Conservation (phyloP, 257 asterid species). For the Petrea volubilis region DNA sequence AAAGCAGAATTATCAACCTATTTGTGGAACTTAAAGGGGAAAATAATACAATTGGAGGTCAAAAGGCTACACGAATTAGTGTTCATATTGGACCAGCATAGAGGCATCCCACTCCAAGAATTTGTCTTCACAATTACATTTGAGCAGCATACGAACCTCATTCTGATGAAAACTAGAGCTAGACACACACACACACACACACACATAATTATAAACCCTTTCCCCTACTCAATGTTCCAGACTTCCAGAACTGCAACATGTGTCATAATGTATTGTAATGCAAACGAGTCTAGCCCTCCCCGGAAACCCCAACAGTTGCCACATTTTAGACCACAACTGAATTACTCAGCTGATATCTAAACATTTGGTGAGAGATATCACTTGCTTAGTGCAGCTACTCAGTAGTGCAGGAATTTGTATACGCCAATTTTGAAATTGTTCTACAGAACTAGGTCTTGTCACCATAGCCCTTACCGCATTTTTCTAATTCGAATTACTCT, state of each 20-base stretch:
- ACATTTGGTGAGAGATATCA: background rate
- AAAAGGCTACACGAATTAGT: background rate
- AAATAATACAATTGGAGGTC: background rate
- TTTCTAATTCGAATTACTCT: background rate
- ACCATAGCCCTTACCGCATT: background rate
- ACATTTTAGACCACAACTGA: background rate
- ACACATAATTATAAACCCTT: background rate
- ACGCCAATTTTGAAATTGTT: background rate
- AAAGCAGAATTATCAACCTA: background rate
- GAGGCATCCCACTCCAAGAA: constrained; percentile 2
- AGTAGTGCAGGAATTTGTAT: background rate
- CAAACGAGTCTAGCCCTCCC: background rate
- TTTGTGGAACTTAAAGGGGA: background rate
- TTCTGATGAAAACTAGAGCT: background rate
- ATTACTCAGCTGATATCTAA: background rate
- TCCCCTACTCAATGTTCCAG: background rate
- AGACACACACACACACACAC: background rate
- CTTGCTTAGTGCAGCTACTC: background rate
- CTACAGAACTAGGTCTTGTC: background rate
- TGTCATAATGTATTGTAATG: background rate
- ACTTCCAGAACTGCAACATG: background rate
- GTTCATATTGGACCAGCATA: background rate
- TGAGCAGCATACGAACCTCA: background rate
- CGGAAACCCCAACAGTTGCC: background rate
- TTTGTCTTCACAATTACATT: background rate